phyloP scores from a whole-genome alignment of 441 rosid genomes.

The Manihot esculenta region DNA sequence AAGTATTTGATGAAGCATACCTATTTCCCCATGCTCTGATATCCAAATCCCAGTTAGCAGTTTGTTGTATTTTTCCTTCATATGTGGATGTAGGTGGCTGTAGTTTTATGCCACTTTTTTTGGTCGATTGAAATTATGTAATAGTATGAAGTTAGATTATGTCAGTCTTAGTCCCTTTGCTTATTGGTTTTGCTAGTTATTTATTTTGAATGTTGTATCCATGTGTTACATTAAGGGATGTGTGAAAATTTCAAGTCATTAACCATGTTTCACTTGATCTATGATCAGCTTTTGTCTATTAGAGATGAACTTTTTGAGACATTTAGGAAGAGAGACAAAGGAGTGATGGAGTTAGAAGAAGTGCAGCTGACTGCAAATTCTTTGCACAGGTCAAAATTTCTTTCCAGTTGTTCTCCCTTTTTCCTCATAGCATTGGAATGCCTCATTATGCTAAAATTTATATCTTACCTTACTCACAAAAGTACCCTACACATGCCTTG shows the following conservation, averaged over 20 bases:
- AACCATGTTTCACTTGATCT: conserved; percentile 25
- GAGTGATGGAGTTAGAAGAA: conserved; percentile 87
- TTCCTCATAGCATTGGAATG: neutral
- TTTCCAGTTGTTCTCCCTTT: conserved; percentile 8
- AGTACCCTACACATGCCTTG: neutral
- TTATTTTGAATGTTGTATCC: neutral
- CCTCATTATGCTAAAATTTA: conserved; percentile 1
- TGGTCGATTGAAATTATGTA: neutral
- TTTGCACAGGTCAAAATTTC: conserved; percentile 61
- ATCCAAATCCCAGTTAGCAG: neutral
- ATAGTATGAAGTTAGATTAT: neutral
- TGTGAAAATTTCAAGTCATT: conserved; percentile 13
- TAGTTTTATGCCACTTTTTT: neutral
- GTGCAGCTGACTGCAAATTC: conserved; percentile 83
- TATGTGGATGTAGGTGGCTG: neutral
- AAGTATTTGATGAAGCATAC: too few relatives aligned
- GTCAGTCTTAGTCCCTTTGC: neutral
- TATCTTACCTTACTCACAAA: neutral
- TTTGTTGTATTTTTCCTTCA: neutral
- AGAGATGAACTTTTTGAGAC: conserved; percentile 96
- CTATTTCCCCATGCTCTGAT: neutral
- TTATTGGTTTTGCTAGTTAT: neutral
- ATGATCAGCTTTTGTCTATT: conserved; percentile 72
- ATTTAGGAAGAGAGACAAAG: conserved; percentile 89
- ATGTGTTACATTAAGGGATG: neutral